Base-by-base conservation (phyloP, 1,139 yeast species). In the Debaryomycetaceae sp. region DNA sequence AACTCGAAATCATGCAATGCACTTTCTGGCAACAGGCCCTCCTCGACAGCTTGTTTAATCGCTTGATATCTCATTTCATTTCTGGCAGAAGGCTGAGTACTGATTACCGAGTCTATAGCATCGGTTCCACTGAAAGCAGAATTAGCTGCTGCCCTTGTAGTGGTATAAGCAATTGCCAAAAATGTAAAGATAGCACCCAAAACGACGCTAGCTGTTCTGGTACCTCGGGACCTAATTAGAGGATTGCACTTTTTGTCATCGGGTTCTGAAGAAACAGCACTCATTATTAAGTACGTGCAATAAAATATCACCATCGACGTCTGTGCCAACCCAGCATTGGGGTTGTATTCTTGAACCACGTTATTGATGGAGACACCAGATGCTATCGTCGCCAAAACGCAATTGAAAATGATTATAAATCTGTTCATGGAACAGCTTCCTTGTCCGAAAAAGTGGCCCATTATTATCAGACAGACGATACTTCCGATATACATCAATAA, bases 221-320 rank as follows among this genome's bases (percentile, higher is more conserved):
- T 89, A 4, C 97, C 96, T 42, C 78, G 75, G 3, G 96, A 87
- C 49, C 98, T 77, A 15, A 91, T 81, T 45, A 92, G 70, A 6
- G 98, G 98, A 60, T 94, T 94, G 61, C 99, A 94, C 51, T 71
- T 69, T 55, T 76, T 80, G 65, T 92, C 98, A 61, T 92, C 98
- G 0, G 98, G 99, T 60, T 92, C 98, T 7, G 96, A 83, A 1
- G 96, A 86, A 49, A 94, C 95, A 0, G 98, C 98, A 50, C 95
- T 83, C 75, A 92, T 79, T 5, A 92, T 83, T 49, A 94, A 70
- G 58, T 94, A 94, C 0, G 98, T 86, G 63, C 98, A 88, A 63
- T 94, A 94, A 33, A 89, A 76, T 14, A 94, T 85, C 30, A 94
- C 98, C 94, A 94, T 91, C 16, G 96, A 91, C 8, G 96, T 79